These are phyloP conservation scores for Massarina eburnea DNA, from an alignment of 2,329 filamentous ascomycete species.

Conservation along the genomic window DNA sequence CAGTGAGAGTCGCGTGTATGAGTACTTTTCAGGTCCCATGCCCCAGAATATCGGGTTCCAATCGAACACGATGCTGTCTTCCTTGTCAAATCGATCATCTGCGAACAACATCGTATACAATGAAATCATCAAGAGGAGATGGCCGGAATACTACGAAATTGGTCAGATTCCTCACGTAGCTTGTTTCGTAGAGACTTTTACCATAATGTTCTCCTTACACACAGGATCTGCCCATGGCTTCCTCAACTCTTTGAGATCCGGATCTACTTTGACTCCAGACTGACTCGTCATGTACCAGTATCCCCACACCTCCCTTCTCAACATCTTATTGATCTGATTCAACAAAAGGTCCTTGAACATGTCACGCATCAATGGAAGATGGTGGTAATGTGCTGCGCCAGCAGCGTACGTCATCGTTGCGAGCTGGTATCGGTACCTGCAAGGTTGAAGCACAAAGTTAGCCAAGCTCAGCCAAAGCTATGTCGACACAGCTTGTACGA, in stretches of 20 bases:
- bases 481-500: too few species aligned
- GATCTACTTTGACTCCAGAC: conserved; percentile 38
- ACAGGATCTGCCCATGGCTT: conserved; percentile 49
- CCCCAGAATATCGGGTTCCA: conserved; percentile 44
- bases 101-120: conserved; percentile 49
- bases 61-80: conserved; percentile 37
- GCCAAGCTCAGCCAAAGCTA: too few species aligned
- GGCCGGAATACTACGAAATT: conserved; percentile 40
- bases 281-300: conserved; percentile 48
- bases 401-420: conserved; percentile 47
- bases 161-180: neutral
- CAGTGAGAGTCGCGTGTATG: conserved; percentile 35
- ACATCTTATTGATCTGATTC: conserved; percentile 46
- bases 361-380: conserved; percentile 37
- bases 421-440: conserved; percentile 44
- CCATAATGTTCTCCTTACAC: conserved; percentile 47
- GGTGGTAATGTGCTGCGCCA: conserved; percentile 44
- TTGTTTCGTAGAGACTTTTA: neutral
- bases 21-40: conserved; percentile 20
- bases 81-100: conserved; percentile 44
- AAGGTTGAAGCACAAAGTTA: too few species aligned
- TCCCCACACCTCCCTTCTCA: conserved; percentile 46
- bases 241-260: conserved; percentile 42
- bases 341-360: conserved; percentile 40
- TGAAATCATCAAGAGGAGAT: conserved; percentile 44